Base-by-base conservation (phyloP, 768 basidiomycete species). In the Lanmaoa pseudosensibilis region DNA sequence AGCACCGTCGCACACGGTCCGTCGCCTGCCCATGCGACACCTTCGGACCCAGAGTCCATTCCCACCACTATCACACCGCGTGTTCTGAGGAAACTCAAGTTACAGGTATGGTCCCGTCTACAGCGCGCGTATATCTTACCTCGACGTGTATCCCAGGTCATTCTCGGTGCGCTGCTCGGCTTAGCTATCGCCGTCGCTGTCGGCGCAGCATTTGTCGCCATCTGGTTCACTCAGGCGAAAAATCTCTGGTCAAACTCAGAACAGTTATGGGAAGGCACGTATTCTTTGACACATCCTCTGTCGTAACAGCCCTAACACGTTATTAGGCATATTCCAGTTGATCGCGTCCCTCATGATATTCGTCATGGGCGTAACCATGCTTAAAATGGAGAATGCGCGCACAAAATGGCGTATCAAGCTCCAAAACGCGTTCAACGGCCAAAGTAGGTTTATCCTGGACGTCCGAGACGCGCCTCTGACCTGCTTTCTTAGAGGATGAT, bases 351-450 rank as follows among this genome's bases (percentile, higher is more conserved):
- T 92, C 63, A 84, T 97, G 81, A 94, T 97, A 66, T 92, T 94
- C 71, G 78, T 88, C 68, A 96, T 98, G 93, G 94, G 92, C 3
- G 67, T 98, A 38, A 88, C 89, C 36, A 95, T 98, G 90, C 84
- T 99, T 57, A 94, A 92, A 69, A 87, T 99, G 83, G 95, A 98
- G 72, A 80, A 88, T 66, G 89, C 96, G 12, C 90, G 93, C 70
- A 82, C 88, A n/a, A 94, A 92, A 73, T 99, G 96, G 96, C 83
- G 92, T 61, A 74, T 92, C 67, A 97, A 96, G 77, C 84, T 98
- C 46, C 79, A 85, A 54, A 78, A 77, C 13, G 90, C 94, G 1
- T 97, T 98, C 74, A 75, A 79, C 23, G 81, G 77, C 16, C 72
- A 81, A 54, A 61, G 87, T 85, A 57, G 38, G 80, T 65, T 4